Base-by-base conservation (phyloP, 108 stramenopile species). In the Bacterosira constricta region DNA sequence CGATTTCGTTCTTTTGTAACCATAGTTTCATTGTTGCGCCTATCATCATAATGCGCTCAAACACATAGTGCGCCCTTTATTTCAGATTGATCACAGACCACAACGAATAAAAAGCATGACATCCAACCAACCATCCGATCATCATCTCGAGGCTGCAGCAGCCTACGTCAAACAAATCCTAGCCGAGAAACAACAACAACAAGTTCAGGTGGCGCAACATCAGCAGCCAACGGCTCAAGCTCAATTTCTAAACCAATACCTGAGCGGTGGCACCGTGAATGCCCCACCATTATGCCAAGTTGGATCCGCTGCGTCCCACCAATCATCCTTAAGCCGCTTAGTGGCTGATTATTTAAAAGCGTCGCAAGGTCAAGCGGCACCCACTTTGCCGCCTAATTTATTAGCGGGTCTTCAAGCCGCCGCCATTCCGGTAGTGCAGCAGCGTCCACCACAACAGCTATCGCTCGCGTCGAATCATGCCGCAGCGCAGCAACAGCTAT, bases 181-280 rank as follows among this genome's bases (percentile, higher is more conserved):
- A 13, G 53, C 66, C 53, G 55, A 67, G 66, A 52, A 67, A 17
- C 66, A 67, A 23, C 63, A 63, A 7, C 42, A 46, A 6, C 65
- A 52, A n/a, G 41, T 11, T 3, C n/a, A 12, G 60, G 41, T 27
- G 42, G 60, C 60, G 2, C 60, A 61, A 10, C 60, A 34, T 2
- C 37, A 42, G 8, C 41, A 42, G 41, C 41, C 53, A 20, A 4
- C 15, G 17, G 21, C 55, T 18, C 32, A 56, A 34, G 25, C 36
- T 20, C 55, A 56, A 18, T 32, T 56, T 4, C n/a, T 56, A 32
- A 56, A 37, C 37, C 55, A 56, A 56, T 56, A 56, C 34, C 20
- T 56, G 4, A 32, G 55, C 55, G 32, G 25, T 7, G 47, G 47
- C 21, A 0, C 47, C 47, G 47, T 11, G 47, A 13, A 0, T 8